These are phyloP conservation scores for Lignosus rhinocerotis DNA, from an alignment of 1,284 basidiomycete genomes.

Conservation along the genomic window DNA sequence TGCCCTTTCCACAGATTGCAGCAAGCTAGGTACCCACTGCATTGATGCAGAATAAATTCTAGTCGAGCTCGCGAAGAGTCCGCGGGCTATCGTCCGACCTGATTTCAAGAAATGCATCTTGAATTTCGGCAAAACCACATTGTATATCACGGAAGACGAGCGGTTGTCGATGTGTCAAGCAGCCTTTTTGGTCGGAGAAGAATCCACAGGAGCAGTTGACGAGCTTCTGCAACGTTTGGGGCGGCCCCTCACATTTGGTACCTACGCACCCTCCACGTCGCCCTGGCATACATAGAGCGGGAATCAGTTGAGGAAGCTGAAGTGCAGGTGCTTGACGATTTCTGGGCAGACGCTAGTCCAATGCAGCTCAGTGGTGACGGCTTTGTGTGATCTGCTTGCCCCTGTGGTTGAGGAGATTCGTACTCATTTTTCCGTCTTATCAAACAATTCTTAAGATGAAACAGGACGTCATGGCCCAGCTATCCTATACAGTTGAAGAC, in stretches of 20 bases:
- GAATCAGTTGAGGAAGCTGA: conserved; percentile 56
- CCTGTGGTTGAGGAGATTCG: conserved; percentile 53
- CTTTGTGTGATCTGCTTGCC: conserved; percentile 52
- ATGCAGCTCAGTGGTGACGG: conserved; percentile 57
- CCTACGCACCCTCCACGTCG: conserved; percentile 60
- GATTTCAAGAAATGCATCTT: conserved; percentile 59
- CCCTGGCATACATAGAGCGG: conserved; percentile 53
- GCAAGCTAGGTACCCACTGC: conserved; percentile 18
- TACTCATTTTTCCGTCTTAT: conserved; percentile 43
- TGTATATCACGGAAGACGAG: conserved; percentile 61
- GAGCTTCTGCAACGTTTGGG: conserved; percentile 53
- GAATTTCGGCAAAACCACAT: conserved; percentile 51
- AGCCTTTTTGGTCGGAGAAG: conserved; percentile 64
- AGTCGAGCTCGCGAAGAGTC: conserved; percentile 57
- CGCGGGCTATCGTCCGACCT: conserved; percentile 56
- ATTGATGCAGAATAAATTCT: conserved; percentile 70
- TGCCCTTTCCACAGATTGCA: no score
- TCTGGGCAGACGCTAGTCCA: conserved; percentile 59
- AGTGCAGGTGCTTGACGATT: conserved; percentile 51
- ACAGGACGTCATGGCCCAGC: conserved; percentile 46
- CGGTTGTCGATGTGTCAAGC: conserved; percentile 55
- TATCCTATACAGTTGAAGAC: conserved; percentile 56
- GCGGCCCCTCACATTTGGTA: conserved; percentile 50
- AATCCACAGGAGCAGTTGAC: conserved; percentile 60
- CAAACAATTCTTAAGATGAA: conserved; percentile 30